Conservation (phyloP, 345 rosid species). For the Citrus sinensis region DNA sequence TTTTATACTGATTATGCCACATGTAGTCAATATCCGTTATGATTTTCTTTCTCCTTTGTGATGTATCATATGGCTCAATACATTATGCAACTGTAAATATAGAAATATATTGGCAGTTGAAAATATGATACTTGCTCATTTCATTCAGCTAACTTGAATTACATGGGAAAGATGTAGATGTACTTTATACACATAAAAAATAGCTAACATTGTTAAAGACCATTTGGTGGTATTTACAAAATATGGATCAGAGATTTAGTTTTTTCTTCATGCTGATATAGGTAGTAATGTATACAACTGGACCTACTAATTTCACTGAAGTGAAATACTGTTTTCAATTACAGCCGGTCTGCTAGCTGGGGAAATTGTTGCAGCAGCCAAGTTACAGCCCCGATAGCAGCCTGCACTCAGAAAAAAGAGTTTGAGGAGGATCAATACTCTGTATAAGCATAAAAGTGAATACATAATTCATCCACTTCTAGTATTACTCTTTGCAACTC, state of each 20-base stretch:
- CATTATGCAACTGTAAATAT: background rate
- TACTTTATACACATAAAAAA: background rate
- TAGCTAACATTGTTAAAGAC: background rate
- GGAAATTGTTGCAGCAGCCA: slow-evolving; percentile 84
- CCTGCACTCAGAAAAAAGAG: slow-evolving; percentile 31
- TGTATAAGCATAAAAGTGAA: background rate
- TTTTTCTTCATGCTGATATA: background rate
- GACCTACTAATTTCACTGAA: background rate
- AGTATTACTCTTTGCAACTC: too few relatives aligned
- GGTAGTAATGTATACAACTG: background rate
- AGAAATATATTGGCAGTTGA: background rate
- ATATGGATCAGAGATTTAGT: background rate
- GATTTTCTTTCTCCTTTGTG: background rate
- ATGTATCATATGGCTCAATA: too few relatives aligned
- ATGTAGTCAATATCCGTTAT: background rate
- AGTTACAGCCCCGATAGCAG: slow-evolving; percentile 61
- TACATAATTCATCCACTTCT: too few relatives aligned
- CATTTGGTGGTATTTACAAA: background rate
- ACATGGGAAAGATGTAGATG: background rate
- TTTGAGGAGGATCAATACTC: background rate
- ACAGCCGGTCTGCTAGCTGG: slow-evolving; percentile 49
- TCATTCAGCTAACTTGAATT: background rate
- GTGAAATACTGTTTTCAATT: background rate
- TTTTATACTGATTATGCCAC: background rate
- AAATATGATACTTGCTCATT: background rate